These are phyloP conservation scores for Fusarium poae DNA, from an alignment of 2,329 filamentous ascomycete genomes.

Conservation along the genomic window DNA sequence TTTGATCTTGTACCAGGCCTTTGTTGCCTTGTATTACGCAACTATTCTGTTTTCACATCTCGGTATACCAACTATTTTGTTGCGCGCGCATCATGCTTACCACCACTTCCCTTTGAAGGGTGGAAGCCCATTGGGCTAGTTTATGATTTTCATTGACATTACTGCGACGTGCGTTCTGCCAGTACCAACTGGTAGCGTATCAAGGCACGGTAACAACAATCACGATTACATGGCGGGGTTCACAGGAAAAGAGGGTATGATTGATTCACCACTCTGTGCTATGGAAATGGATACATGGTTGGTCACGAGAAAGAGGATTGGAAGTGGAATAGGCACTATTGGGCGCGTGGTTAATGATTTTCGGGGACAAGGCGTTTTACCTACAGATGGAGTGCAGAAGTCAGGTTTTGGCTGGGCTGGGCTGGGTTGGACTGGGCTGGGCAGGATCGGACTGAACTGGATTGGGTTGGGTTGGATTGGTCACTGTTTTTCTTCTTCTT, in stretches of 20 bases:
- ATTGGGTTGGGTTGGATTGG: constrained; percentile 27
- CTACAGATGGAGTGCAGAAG: constrained; percentile 32
- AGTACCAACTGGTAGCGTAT: constrained; percentile 30
- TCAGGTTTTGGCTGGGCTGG: constrained; percentile 24
- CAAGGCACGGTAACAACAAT: constrained; percentile 38
- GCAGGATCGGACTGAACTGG: constrained; percentile 5
- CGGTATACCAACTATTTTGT: constrained; percentile 21
- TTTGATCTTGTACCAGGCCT: constrained; percentile 1
- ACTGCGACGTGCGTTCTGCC: constrained; percentile 25
- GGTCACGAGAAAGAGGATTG: constrained; percentile 30
- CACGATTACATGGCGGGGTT: constrained; percentile 43
- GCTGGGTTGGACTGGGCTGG: constrained; percentile 13
- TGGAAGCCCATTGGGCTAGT: constrained; percentile 36
- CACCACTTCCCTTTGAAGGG: constrained; percentile 16
- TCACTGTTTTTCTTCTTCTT: constrained; percentile 3
- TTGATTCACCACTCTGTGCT: constrained; percentile 29
- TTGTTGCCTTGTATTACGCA: constrained; percentile 15
- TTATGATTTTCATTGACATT: constrained; percentile 45
- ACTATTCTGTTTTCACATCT: constrained; percentile 22
- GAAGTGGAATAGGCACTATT: constrained; percentile 22
- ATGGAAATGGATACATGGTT: constrained; percentile 34
- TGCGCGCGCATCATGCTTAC: constrained; percentile 24
- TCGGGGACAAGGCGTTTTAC: constrained; percentile 39
- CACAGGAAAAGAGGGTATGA: constrained; percentile 36
- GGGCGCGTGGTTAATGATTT: constrained; percentile 47